Evolutionary conservation across 805 yeast species (phyloP), one percentile per base, ranked within the genome.

Genomic region (Brettanomyces bruxellensis): DNA sequence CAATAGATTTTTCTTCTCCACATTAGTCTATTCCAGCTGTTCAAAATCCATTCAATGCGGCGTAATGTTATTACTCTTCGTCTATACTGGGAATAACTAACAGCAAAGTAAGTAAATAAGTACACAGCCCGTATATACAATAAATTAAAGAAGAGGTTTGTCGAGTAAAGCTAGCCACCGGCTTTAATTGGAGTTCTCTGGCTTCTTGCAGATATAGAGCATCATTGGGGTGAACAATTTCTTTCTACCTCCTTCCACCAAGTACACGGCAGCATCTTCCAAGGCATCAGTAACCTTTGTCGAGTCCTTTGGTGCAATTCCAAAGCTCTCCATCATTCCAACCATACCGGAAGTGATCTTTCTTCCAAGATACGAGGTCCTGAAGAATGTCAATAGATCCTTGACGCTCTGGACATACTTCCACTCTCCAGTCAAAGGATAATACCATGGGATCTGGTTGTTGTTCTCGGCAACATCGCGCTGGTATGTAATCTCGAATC

Each of bases 151-250:
- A 28, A 28, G 11, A 28, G 32, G 11, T 6, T 28, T 7, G 32
- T 28, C 11, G 11, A 28, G 32, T 28, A 1, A 28, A 28, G 32
- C 3, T 2, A 28, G 11, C 18, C 18, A 18, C 18, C 18, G 18
- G 18, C 18, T 18, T 18, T 28, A 28, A 9, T 35, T 35, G 8
- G 7, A 25, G 28, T 40, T 25, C 34, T 25, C 34, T 53, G 98
- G 98, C 72, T 91, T 91, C 71, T 78, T 83, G 57, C 78, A 89
- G 54, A 93, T 79, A 64, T 81, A 91, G 64, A 93, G 75, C 93
- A 88, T 86, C 99, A 93, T 93, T 60, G 99, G 99, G 38, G 98
- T 91, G 72, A 93, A 93, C 55, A 93, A 74, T 59, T 85, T 82
- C 66, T 83, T 75, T 68, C 75, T 76, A 65, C 96, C 99, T 68